A percentile compares a stretch with the other conserved stretches of the same genome.
Evolutionary conservation across 495 filamentous ascomycete genomes (phyloP).

Genomic region (Cercophora samala): DNA sequence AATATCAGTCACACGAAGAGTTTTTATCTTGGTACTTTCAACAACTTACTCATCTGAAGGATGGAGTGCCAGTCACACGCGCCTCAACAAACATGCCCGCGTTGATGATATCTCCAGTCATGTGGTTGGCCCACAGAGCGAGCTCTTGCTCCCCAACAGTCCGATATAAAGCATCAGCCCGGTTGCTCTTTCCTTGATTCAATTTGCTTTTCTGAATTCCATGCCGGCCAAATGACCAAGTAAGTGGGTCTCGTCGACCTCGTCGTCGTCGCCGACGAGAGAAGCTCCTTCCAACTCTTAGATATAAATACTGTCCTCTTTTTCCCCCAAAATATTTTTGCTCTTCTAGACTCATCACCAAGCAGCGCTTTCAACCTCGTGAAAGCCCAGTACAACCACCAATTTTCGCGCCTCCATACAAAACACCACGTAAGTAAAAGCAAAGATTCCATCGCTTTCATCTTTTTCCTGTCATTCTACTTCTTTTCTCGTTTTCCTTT

Average conservation of each 20-base stretch:
- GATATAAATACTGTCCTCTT: background rate
- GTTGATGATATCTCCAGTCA: too few relatives aligned
- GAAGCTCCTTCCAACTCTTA: background rate
- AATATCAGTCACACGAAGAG: too few relatives aligned
- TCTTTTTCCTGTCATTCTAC: too few relatives aligned
- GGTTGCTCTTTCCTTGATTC: background rate
- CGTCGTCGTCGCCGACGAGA: background rate
- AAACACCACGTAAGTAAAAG: background rate
- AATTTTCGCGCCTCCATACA: background rate
- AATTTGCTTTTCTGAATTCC: background rate
- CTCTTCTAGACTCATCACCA: background rate
- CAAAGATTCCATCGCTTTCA: background rate
- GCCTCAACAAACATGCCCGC: too few relatives aligned
- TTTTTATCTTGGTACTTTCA: too few relatives aligned
- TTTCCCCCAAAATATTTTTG: background rate
- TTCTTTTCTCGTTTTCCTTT: too few relatives aligned
- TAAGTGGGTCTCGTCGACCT: background rate
- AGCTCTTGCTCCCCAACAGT: too few relatives aligned
- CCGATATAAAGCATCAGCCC: too few relatives aligned
- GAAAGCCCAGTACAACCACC: background rate
- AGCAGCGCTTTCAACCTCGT: background rate
- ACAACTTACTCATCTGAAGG: too few relatives aligned
- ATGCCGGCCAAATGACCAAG: background rate
- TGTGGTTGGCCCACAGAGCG: too few relatives aligned
- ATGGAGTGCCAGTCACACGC: too few relatives aligned